phyloP scores from a whole-genome alignment of 2,329 filamentous ascomycete species.

The Calonectria pseudoturangicola region DNA sequence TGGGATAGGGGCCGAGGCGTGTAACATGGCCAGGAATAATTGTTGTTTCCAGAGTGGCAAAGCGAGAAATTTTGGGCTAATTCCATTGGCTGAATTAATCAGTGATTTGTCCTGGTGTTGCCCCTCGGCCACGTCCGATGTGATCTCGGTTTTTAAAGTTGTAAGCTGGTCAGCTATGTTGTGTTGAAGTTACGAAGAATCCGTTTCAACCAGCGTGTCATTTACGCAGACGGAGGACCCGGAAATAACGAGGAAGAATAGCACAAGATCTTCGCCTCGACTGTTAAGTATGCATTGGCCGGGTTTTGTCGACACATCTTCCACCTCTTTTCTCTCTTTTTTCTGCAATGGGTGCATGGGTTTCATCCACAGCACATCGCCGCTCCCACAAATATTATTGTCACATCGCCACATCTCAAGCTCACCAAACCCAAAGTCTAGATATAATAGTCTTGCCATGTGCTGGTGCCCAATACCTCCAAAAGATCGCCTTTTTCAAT shows the following conservation, averaged over 20 bases:
- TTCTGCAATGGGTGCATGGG: no score
- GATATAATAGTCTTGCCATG: not conserved
- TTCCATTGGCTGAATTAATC: conserved; percentile 20
- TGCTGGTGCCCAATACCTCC: not conserved
- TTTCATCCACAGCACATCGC: no score
- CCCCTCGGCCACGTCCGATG: not conserved
- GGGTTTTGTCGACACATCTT: no score
- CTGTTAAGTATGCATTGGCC: no score
- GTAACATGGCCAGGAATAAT: conserved; percentile 3
- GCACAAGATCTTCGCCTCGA: no score
- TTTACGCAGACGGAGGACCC: no score
- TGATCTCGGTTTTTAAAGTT: not conserved
- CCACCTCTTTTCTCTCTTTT: no score
- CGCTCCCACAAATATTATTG: no score
- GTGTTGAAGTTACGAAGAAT: not conserved
- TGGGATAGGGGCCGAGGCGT: not conserved
- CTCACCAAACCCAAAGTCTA: not conserved
- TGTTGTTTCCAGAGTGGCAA: not conserved
- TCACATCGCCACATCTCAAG: no score
- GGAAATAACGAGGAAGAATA: no score
- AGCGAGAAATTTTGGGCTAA: not conserved
- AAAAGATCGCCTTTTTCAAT: not conserved
- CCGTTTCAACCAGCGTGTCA: no score
- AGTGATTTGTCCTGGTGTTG: not conserved
- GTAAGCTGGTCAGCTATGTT: not conserved